Evolutionary conservation across 305 asterid genomes (phyloP).

Genomic region (Plantago coronopus): DNA sequence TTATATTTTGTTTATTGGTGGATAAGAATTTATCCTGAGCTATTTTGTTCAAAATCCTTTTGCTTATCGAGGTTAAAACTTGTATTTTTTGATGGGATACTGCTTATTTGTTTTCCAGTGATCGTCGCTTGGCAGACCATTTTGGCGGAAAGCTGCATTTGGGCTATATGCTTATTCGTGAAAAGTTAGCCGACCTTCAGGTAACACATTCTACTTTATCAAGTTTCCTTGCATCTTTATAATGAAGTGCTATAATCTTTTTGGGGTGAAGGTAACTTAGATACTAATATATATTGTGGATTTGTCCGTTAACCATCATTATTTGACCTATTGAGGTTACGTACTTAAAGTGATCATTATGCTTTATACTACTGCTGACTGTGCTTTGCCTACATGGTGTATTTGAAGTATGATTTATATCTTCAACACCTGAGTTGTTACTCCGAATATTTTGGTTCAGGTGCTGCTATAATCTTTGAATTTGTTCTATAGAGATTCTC

Average conservation of each 20-base stretch:
- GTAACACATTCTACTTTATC: constrained; percentile 31
- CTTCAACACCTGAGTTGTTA: constrained; percentile 41
- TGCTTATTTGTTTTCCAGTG: constrained; percentile 52
- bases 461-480: constrained; percentile 63
- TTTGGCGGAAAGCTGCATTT: constrained; percentile 91
- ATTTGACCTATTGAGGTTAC: neutral
- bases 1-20: constrained; percentile 50
- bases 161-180: constrained; percentile 86
- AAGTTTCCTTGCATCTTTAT: neutral
- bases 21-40: constrained; percentile 37
- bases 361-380: constrained; percentile 16
- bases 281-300: neutral
- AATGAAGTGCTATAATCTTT: neutral
- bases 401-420: constrained; percentile 10
- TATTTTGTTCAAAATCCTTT: constrained; percentile 18
- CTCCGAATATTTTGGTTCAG: constrained; percentile 52
- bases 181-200: constrained; percentile 83
- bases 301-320: neutral
- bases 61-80: constrained; percentile 15
- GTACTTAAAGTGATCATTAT: neutral
- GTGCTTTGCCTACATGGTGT: constrained; percentile 14
- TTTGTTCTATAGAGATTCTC: constrained; percentile 59
- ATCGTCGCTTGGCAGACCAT: constrained; percentile 92
- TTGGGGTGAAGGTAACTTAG: neutral
- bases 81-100: constrained; percentile 21